Base-by-base conservation (phyloP, 306 rosid species). In the Cicer bijugum region DNA sequence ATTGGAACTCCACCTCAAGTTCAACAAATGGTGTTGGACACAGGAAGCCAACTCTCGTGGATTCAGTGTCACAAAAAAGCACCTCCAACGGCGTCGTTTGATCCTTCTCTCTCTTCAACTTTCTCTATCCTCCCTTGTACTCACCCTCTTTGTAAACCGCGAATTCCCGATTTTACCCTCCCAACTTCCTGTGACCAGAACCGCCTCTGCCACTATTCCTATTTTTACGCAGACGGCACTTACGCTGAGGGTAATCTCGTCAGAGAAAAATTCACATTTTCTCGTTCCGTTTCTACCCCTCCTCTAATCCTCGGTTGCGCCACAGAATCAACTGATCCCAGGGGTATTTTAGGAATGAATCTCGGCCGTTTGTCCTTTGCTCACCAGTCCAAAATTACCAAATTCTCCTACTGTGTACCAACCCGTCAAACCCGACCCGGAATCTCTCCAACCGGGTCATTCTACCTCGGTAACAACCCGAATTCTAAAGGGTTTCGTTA, bases 291-390 rank as follows among this genome's bases (percentile, higher is more conserved):
- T 2, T 44, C 64, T 67, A 94, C 98, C 80, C 95, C 96, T 79
- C 95, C 97, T 2, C 59, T 91, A 1, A 80, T 85, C 6, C 96
- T 94, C 2, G 98, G 98, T 0, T 94, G 98, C 71, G 89, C 98
- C 6, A 74, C 95, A 0, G 91, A 85, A n/a, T 69, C 94, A n/a
- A 78, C 78, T 47, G 97, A 94, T 8, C 52, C 75, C 59, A 67
- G 85, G 91, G 98, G 98, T 23, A 94, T 94, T 86, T 82, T 94
- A 85, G 98, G 98, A 53, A 94, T 94, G 90, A 94, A 94, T 0
- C 78, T 52, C 0, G 97, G 98, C 0, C 85, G 98, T 0, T 76
- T 91, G 1, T 94, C 98, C 0, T 94, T 94, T n/a, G 72, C 88
- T 6, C 87, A 92, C 11, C 96, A 94, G 10, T 89, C 96, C 0